Base-by-base conservation (phyloP, 176 grass and related monocot genomes). In the Aegilops bicornis region DNA sequence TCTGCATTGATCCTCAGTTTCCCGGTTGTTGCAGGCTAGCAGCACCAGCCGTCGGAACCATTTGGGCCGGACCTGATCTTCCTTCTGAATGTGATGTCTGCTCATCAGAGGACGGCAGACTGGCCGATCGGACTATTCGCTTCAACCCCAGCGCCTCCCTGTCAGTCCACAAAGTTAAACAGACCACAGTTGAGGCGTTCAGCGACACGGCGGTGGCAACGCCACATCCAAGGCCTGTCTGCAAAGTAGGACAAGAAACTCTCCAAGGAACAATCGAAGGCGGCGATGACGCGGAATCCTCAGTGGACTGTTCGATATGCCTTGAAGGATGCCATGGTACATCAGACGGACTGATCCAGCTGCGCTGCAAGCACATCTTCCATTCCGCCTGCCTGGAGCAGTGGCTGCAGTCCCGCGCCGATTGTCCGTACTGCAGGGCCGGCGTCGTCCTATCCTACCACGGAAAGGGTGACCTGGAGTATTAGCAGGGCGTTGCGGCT, bases 281-380 rank as follows among this genome's bases (percentile, higher is more conserved):
- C 6, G 86, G 12, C 4, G 32, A 14, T 1, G 7, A 0, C 0
- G 15, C 4, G 47, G 79, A 33, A 64, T 64, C 63, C 33, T 80
- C 33, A 16, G 42, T 65, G 20, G 89, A 91, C 20, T 91, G 90
- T 10, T 85, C 71, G 54, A 88, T 88, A 62, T 91, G 86, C 59
- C 60, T 91, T 17, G 89, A 91, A 77, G 80, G 63, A n/a, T 85
- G 87, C 67, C 24, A 58, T 36, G 24, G 84, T 54, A 82, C 68
- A 4, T 25, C 25, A 42, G 82, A 37, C 6, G 9, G 67, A 10
- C 77, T 91, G 40, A 70, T 79, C 0, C 69, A 82, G 65, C 81
- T 91, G 42, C 70, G 63, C 12, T 91, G 89, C 76, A 88, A 67
- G 47, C 86, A 91, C 87, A 84, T 65, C 25, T 91, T 91, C 64